Evolutionary conservation across 768 basidiomycete genomes (phyloP).

Genomic region (Xerocomellus intermedius): DNA sequence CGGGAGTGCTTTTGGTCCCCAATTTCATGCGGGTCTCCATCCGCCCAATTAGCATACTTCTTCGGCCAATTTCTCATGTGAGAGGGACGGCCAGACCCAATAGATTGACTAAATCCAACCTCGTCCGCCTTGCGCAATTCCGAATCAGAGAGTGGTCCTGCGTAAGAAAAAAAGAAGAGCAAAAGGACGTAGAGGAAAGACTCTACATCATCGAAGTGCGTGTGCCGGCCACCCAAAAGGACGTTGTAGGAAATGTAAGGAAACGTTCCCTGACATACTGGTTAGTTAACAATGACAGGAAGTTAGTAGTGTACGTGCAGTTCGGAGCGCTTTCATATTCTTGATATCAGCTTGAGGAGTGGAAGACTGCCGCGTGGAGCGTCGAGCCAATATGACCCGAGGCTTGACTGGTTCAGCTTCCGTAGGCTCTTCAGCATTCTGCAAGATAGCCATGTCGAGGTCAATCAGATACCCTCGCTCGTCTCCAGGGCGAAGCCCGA

Average conservation of each 20-base stretch:
- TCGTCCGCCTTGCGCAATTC: not conserved
- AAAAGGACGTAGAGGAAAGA: conserved; percentile 3
- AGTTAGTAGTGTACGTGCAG: not conserved
- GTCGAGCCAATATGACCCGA: too few species aligned
- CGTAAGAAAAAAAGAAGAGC: not conserved
- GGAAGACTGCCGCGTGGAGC: too few species aligned
- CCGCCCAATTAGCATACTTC: not conserved
- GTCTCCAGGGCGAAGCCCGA: conserved; percentile 8
- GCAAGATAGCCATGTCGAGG: too few species aligned
- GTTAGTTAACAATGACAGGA: not conserved
- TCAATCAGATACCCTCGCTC: conserved; percentile 8
- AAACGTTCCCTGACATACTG: not conserved
- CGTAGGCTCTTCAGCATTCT: too few species aligned
- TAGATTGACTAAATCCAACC: not conserved
- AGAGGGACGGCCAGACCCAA: not conserved
- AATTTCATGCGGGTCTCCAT: not conserved
- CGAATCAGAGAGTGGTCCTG: not conserved
- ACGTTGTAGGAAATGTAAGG: not conserved
- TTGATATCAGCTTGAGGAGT: not conserved
- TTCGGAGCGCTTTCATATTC: not conserved
- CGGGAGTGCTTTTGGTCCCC: not conserved
- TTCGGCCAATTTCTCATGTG: not conserved
- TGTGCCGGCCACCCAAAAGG: not conserved
- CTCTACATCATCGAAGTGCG: conserved; percentile 1
- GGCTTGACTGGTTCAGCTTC: too few species aligned